Base-by-base conservation (phyloP, 495 filamentous ascomycete genomes). In the Corynascus novoguineensis region DNA sequence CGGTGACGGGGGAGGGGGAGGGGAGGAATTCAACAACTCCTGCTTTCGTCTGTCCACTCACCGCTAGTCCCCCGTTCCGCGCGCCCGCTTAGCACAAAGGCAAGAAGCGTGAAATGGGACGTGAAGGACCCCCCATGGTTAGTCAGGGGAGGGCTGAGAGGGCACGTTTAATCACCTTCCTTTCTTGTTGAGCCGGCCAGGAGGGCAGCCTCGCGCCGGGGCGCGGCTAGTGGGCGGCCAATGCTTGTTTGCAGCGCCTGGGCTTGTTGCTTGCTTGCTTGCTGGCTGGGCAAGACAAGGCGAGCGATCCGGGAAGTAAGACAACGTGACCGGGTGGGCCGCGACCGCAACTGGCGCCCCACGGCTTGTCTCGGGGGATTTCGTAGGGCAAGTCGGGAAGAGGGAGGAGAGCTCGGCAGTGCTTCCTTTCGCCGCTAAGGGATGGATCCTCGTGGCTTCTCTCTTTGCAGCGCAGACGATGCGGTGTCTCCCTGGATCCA, bases 91-190 rank as follows among this genome's bases (percentile, higher is more conserved):
- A 19, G 12, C 9, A 35, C 21, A 24, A 41, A 35, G 50, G 27
- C 21, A 24, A 41, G 32, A 45, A 48, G 38, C 42, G 31, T 50
- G 50, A 53, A 24, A 17, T 22, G 38, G 6, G 46, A 42, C 9
- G 38, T 50, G 34, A 50, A 34, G 28, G 12, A 35, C 32, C 7
- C n/a, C n/a, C 3, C 50, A 55, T 60, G 53, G 46, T 34, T 41
- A 48, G 52, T 25, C 40, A 8, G 41, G 35, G 42, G 17, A n/a
- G n/a, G n/a, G 29, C 25, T 38, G 42, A 12, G 45, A 52, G 42
- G 50, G 31, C 34, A 51, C 38, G n/a, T n/a, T 50, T 55, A 55
- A 60, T 21, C 52, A 64, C 64, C 61, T 66, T 66, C 64, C 64
- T 66, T 37, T 64, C 59, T 66, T 22, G 64, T 66, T 61, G 41